Conservation (phyloP, 2,329 filamentous ascomycete genomes). For the Ophiognomonia clavigignenti-juglandacearum region DNA sequence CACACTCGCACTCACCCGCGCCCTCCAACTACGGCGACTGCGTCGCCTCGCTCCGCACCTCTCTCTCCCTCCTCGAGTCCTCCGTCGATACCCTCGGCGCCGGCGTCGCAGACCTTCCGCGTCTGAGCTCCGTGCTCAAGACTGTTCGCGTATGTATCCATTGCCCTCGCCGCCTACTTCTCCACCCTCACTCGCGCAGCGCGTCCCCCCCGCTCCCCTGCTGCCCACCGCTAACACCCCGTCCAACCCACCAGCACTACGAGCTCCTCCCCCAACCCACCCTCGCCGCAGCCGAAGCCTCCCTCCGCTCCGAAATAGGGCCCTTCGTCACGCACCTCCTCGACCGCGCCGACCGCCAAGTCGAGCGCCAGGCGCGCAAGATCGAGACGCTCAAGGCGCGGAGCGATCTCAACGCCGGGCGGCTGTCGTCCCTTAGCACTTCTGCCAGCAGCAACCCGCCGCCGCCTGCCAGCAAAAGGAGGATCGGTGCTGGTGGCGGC, state of each 20-base stretch:
- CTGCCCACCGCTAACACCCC: not conserved
- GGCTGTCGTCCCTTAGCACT: slow-evolving; percentile 40
- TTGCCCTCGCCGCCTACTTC: too few relatives aligned
- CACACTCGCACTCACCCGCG: slow-evolving; percentile 7
- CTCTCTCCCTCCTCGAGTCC: slow-evolving; percentile 56
- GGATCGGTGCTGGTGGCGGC: slow-evolving; percentile 14
- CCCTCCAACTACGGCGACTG: slow-evolving; percentile 47
- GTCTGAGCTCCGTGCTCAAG: slow-evolving; percentile 51
- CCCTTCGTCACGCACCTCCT: slow-evolving; percentile 78
- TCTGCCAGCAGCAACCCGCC: slow-evolving; percentile 12
- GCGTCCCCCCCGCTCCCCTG: not conserved
- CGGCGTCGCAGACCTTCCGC: slow-evolving; percentile 54
- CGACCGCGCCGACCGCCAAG: slow-evolving; percentile 73
- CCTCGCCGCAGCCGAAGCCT: slow-evolving; percentile 74
- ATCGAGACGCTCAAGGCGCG: slow-evolving; percentile 81
- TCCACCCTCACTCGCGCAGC: too few relatives aligned
- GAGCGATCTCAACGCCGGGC: slow-evolving; percentile 76
- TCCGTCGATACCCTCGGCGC: slow-evolving; percentile 52
- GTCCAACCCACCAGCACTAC: slow-evolving; percentile 61
- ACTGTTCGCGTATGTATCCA: slow-evolving; percentile 52
- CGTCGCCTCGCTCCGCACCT: slow-evolving; percentile 54
- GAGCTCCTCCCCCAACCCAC: slow-evolving; percentile 85
- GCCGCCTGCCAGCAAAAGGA: slow-evolving; percentile 21
- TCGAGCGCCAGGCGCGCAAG: slow-evolving; percentile 76
- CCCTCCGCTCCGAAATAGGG: slow-evolving; percentile 83